Percentiles rank a stretch among this genome's conserved stretches.
phyloP scores from a whole-genome alignment of 768 basidiomycete genomes.

The Russula abietina region DNA sequence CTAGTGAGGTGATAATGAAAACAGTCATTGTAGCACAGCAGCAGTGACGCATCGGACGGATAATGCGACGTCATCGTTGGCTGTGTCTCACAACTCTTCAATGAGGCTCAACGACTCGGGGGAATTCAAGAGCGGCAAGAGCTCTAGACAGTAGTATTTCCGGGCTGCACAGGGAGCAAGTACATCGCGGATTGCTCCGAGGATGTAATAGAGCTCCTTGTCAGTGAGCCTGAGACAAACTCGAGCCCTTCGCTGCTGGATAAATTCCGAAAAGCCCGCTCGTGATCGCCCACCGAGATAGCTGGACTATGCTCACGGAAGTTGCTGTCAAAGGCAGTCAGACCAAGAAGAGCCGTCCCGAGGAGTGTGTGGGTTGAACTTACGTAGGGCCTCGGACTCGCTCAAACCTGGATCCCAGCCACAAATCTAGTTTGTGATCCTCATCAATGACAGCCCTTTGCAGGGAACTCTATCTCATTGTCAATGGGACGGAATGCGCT shows the following conservation, averaged over 20 bases:
- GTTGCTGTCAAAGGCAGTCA: not conserved
- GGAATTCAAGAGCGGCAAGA: not conserved
- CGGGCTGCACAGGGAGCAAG: not conserved
- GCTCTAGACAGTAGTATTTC: not conserved
- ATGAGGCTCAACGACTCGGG: not conserved
- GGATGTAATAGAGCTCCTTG: not conserved
- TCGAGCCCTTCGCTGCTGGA: not conserved
- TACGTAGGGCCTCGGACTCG: too few species aligned
- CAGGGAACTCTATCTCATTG: too few species aligned
- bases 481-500: too few species aligned
- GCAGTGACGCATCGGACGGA: not conserved
- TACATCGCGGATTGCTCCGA: not conserved
- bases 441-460: too few species aligned
- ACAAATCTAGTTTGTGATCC: too few species aligned
- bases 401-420: too few species aligned
- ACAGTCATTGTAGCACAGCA: not conserved
- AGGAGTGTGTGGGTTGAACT: too few species aligned
- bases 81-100: not conserved
- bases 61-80: not conserved
- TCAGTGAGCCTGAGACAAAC: too few species aligned
- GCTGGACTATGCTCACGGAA: not conserved
- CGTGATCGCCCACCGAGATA: not conserved
- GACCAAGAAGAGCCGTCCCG: not conserved
- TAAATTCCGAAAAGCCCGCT: not conserved
- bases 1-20: not conserved